Evolutionary conservation across 345 rosid genomes (phyloP).

Genomic region (Salix viminalis): DNA sequence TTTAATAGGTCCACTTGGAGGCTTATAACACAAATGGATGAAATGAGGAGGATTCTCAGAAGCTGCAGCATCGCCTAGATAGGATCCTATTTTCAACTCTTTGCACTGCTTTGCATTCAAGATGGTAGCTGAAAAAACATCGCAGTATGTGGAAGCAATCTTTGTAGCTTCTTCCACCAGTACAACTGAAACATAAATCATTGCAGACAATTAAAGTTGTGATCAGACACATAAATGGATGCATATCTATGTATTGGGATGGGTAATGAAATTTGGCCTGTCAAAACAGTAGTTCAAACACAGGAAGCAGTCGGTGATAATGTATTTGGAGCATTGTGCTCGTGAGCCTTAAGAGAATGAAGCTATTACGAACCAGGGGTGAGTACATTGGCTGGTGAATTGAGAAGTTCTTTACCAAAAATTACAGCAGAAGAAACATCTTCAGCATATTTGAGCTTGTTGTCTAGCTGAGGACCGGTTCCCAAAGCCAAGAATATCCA

Average conservation of each 20-base stretch:
- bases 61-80: conserved; percentile 88
- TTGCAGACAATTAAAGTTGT: not conserved
- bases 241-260: not conserved
- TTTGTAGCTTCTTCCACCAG: conserved; percentile 80
- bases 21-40: conserved; percentile 84
- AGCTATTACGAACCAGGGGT: conserved; percentile 64
- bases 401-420: conserved; percentile 78
- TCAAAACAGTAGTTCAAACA: not conserved
- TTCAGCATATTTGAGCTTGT: conserved; percentile 82
- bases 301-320: not conserved
- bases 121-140: conserved; percentile 76
- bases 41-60: conserved; percentile 82
- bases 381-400: conserved; percentile 92
- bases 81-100: conserved; percentile 93
- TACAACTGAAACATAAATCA: conserved; percentile 44
- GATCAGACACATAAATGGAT: not conserved
- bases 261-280: not conserved
- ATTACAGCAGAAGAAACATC: conserved; percentile 67
- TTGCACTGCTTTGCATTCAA: conserved; percentile 65
- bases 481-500: conserved; percentile 87
- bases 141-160: conserved; percentile 60
- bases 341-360: not conserved
- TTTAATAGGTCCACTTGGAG: conserved; percentile 47
- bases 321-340: not conserved
- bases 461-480: conserved; percentile 64